These are phyloP conservation scores for Pyrenophora tritici-repentis DNA, from an alignment of 2,329 filamentous ascomycete species.

Conservation along the genomic window DNA sequence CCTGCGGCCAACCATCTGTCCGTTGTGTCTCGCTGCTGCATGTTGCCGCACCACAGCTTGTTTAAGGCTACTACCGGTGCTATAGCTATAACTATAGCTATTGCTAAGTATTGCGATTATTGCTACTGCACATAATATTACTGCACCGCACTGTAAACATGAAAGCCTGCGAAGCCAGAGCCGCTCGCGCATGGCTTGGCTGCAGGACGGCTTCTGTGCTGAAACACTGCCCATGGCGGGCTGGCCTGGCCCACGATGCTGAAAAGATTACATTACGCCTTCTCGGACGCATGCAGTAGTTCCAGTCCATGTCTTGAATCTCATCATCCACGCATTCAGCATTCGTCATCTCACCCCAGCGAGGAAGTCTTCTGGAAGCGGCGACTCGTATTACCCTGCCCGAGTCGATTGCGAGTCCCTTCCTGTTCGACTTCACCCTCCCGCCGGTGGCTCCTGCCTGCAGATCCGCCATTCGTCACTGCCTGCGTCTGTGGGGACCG, in stretches of 20 bases:
- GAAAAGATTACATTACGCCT: conserved; percentile 9
- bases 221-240: conserved; percentile 16
- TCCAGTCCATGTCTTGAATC: too few species aligned
- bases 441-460: not conserved
- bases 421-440: too few species aligned
- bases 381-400: conserved; percentile 4
- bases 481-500: conserved; percentile 8
- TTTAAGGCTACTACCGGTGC: not conserved
- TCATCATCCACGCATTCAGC: too few species aligned
- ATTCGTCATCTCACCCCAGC: conserved; percentile 23
- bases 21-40: not conserved
- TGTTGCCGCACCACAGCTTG: not conserved
- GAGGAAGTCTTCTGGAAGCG: conserved; percentile 24
- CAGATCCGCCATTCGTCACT: conserved; percentile 16
- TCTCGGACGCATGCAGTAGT: too few species aligned
- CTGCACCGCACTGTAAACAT: too few species aligned
- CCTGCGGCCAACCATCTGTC: not conserved
- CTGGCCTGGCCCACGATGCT: conserved; percentile 12
- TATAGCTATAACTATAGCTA: too few species aligned
- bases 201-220: conserved; percentile 18
- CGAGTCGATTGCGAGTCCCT: not conserved
- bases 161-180: conserved; percentile 12
- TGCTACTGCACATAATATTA: too few species aligned
- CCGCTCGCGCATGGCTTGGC: conserved; percentile 20
- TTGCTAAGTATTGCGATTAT: too few species aligned